Conservation (phyloP, 768 basidiomycete species). For the Pleurotus citrinopileatus region DNA sequence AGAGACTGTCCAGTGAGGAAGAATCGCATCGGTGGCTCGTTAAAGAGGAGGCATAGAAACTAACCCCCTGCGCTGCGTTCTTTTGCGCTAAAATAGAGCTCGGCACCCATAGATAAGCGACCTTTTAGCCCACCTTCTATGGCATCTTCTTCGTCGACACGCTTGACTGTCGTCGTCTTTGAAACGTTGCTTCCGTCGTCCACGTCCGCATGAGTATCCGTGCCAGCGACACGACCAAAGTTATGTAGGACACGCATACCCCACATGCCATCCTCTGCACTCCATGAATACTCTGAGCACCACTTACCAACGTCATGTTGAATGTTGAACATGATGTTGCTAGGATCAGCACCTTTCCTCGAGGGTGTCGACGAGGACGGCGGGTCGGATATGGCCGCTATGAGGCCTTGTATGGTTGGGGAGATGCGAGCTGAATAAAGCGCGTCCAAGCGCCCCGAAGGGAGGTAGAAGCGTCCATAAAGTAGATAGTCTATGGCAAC, state of each 20-base stretch:
- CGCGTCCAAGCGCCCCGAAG: conserved; percentile 85
- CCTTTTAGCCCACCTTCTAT: conserved; percentile 90
- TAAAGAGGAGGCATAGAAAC: conserved; percentile 19
- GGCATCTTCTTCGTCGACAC: conserved; percentile 94
- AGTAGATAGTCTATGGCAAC: conserved; percentile 76
- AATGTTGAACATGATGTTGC: conserved; percentile 77
- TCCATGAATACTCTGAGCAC: conserved; percentile 93
- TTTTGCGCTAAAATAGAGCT: conserved; percentile 90
- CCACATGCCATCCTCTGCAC: conserved; percentile 92
- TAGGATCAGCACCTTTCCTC: conserved; percentile 45
- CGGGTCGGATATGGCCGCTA: conserved; percentile 86
- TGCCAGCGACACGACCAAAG: conserved; percentile 64
- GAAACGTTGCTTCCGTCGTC: conserved; percentile 19
- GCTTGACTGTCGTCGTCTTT: conserved; percentile 48
- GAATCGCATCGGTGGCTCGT: background rate
- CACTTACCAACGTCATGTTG: conserved; percentile 93
- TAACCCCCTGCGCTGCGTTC: conserved; percentile 90
- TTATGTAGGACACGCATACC: conserved; percentile 88
- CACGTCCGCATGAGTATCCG: conserved; percentile 22
- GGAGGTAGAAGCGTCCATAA: conserved; percentile 89
- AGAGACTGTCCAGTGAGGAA: conserved; percentile 55
- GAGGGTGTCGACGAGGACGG: conserved; percentile 47
- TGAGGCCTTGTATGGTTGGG: conserved; percentile 74
- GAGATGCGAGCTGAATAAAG: conserved; percentile 82
- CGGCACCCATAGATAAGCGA: conserved; percentile 88